A percentile compares a stretch with the other conserved stretches of the same genome.
Conservation (phyloP, 73 alveolate species). For the Uronychia setigera region DNA sequence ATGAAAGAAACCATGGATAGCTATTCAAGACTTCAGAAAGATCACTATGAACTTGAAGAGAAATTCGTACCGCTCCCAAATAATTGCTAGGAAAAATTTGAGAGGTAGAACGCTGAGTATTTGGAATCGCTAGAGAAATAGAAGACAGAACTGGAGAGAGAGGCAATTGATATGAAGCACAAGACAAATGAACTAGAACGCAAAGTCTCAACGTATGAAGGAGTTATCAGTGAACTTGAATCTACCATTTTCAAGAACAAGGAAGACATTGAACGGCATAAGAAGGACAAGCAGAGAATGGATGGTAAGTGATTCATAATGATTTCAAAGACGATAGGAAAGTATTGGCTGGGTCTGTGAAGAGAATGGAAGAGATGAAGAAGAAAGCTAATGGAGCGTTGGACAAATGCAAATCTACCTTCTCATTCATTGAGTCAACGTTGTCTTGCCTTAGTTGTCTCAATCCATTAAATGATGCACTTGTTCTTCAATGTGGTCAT, state of each 20-base stretch:
- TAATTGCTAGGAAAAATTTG: background rate
- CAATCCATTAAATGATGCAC: constrained; percentile 50
- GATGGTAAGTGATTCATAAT: background rate
- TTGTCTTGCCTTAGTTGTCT: constrained; percentile 66
- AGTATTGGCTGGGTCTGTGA: background rate
- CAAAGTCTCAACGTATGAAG: background rate
- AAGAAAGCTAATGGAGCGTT: constrained; percentile 8
- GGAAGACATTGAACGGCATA: background rate
- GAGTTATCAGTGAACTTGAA: background rate
- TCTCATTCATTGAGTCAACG: constrained; percentile 46
- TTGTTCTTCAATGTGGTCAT: constrained; percentile 67
- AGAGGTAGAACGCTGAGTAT: background rate
- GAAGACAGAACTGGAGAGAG: background rate
- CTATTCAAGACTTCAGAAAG: background rate
- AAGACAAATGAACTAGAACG: background rate
- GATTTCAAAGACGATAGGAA: background rate
- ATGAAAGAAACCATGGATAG: background rate
- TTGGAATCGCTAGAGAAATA: background rate
- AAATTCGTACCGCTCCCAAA: background rate
- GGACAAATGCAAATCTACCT: constrained; percentile 25
- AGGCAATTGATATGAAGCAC: background rate
- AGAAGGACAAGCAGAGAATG: background rate
- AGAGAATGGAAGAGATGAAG: constrained; percentile 4
- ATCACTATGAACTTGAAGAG: background rate
- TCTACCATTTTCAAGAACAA: background rate